Percentiles rank a stretch among this genome's conserved stretches.
These are phyloP conservation scores for Erucastrum elatum DNA, from an alignment of 345 rosid genomes.

Conservation along the genomic window DNA sequence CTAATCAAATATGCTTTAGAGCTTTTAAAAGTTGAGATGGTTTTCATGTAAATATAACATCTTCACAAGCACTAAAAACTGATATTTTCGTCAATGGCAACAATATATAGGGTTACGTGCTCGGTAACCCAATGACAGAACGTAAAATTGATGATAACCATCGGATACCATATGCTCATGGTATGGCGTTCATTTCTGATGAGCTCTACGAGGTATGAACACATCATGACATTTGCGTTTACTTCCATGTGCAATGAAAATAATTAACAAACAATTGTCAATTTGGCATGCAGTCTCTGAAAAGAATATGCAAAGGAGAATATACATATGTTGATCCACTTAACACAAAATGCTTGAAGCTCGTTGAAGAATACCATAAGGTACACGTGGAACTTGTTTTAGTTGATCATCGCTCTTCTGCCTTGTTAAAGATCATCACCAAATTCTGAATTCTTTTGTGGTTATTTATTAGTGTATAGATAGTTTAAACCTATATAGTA, in stretches of 20 bases:
- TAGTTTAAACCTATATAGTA: neutral
- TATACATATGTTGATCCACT: constrained; percentile 25
- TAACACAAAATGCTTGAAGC: constrained; percentile 43
- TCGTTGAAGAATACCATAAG: constrained; percentile 24
- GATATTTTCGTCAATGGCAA: neutral
- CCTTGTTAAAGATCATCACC: neutral
- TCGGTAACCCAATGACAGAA: constrained; percentile 56
- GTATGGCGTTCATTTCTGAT: constrained; percentile 57
- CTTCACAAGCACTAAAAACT: neutral
- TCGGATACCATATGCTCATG: constrained; percentile 32
- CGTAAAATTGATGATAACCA: constrained; percentile 31
- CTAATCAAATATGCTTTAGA: neutral
- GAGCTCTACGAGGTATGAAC: constrained; percentile 58
- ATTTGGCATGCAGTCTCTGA: neutral
- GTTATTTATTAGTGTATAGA: neutral
- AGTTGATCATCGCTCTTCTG: neutral
- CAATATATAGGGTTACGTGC: constrained; percentile 52
- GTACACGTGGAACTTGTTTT: neutral
- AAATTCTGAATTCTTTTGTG: neutral
- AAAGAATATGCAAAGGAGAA: constrained; percentile 44
- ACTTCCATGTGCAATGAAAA: neutral
- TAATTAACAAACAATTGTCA: neutral
- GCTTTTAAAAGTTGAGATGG: neutral
- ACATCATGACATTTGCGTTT: neutral
- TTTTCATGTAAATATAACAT: neutral